Percentiles rank a stretch among this genome's conserved stretches.
Evolutionary conservation across 202 grass and related monocot genomes (phyloP).

Genomic region (Setaria viridis): DNA sequence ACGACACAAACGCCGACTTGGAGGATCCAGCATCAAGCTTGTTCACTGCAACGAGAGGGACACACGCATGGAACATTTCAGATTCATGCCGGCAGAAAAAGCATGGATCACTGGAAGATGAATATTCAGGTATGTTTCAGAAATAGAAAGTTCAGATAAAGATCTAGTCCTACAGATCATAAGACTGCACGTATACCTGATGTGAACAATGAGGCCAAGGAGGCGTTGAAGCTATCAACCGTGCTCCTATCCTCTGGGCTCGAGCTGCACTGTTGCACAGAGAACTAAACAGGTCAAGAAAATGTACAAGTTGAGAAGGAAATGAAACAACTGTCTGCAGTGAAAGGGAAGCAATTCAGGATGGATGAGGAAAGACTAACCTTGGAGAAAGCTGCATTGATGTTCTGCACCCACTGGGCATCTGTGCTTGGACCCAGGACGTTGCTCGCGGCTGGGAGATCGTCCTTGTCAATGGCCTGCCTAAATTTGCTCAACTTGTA

Average conservation of each 20-base stretch:
- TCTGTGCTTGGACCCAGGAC: constrained; percentile 59
- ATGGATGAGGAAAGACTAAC: constrained; percentile 12
- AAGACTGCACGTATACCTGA: constrained; percentile 54
- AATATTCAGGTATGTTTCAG: background rate
- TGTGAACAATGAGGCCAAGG: constrained; percentile 72
- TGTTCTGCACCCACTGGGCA: constrained; percentile 82
- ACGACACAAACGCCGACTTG: too few species aligned
- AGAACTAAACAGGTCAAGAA: background rate
- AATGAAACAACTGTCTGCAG: background rate
- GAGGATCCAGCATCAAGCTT: too few species aligned
- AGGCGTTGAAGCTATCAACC: constrained; percentile 76
- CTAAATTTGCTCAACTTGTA: constrained; percentile 97
- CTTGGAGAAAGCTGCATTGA: constrained; percentile 84
- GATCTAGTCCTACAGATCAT: background rate
- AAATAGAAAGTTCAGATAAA: background rate
- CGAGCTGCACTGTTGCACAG: constrained; percentile 64
- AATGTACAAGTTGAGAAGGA: background rate
- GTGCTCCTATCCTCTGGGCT: constrained; percentile 69
- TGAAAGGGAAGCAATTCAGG: background rate
- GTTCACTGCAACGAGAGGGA: too few species aligned
- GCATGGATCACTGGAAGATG: background rate
- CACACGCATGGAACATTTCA: too few species aligned
- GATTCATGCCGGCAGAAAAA: constrained; percentile 1
- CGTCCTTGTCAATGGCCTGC: constrained; percentile 84
- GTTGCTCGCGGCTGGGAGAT: constrained; percentile 67